Evolutionary conservation across 106 monocot genomes (phyloP).

Genomic region (Dactylorhiza incarnata): DNA sequence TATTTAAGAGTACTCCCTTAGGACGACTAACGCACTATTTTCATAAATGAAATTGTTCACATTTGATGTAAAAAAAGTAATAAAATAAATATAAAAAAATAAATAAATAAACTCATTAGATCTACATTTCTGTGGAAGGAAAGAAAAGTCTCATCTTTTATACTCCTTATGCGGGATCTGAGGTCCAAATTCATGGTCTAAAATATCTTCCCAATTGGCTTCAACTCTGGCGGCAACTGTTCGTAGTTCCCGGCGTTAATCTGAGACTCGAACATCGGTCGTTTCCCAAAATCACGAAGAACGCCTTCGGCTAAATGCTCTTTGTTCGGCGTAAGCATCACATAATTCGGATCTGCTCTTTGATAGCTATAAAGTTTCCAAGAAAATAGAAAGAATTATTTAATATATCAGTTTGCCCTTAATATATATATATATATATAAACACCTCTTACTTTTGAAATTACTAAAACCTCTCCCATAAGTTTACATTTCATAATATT

Average conservation of each 20-base stretch:
- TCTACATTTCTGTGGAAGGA: not conserved
- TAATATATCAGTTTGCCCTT: no score
- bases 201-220: conserved; percentile 67
- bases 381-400: not conserved
- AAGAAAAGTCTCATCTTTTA: not conserved
- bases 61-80: no score
- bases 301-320: conserved; percentile 93
- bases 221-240: conserved; percentile 64
- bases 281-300: conserved; percentile 55
- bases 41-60: no score
- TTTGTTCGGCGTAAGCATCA: conserved; percentile 87
- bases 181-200: conserved; percentile 9
- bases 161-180: not conserved
- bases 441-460: no score
- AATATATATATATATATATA: no score
- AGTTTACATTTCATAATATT: no score
- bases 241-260: conserved; percentile 75
- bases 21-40: no score
- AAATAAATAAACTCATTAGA: not conserved
- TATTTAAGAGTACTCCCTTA: no score
- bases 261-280: conserved; percentile 80
- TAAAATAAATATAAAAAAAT: not conserved
- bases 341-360: conserved; percentile 95
- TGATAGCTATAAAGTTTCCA: conserved; percentile 51
- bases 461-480: no score